phyloP scores from a whole-genome alignment of 768 basidiomycete genomes.

The Suillus decipiens region DNA sequence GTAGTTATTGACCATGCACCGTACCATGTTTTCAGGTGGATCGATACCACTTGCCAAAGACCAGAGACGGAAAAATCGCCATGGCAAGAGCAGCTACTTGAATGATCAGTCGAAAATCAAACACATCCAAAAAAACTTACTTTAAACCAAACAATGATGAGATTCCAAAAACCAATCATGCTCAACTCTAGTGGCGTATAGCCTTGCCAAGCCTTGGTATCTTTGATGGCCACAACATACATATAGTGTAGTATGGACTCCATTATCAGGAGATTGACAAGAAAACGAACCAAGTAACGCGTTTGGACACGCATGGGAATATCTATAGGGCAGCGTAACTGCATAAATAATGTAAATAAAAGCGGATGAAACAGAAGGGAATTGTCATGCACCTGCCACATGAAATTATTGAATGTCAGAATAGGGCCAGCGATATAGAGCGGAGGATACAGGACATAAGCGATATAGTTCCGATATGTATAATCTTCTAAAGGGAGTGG shows the following conservation, averaged over 20 bases:
- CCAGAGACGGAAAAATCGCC: conserved; percentile 98
- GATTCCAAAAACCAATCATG: conserved; percentile 97
- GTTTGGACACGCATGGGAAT: conserved; percentile 44
- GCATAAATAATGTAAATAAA: conserved; percentile 6
- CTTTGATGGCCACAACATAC: conserved; percentile 97
- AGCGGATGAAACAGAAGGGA: conserved; percentile 1
- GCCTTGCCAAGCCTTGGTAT: conserved; percentile 78
- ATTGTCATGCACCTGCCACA: conserved; percentile 74
- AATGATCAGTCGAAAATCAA: conserved; percentile 1
- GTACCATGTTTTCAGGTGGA: conserved; percentile 97
- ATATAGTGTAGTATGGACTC: conserved; percentile 91
- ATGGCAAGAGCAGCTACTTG: conserved; percentile 81
- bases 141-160: conserved; percentile 96
- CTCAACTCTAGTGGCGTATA: conserved; percentile 77
- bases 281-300: conserved; percentile 71
- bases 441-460: conserved; percentile 90
- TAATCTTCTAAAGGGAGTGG: conserved; percentile 63
- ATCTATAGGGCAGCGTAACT: conserved; percentile 63
- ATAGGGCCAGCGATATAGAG: conserved; percentile 97
- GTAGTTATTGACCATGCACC: conserved; percentile 99
- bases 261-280: conserved; percentile 76
- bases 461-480: conserved; percentile 69
- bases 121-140: conserved; percentile 40
- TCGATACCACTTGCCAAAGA: conserved; percentile 85
- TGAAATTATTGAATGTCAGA: conserved; percentile 93